Evolutionary conservation across 2,329 filamentous ascomycete genomes (phyloP), one percentile per base, ranked within the genome.

Genomic region (Colletotrichum sp.): DNA sequence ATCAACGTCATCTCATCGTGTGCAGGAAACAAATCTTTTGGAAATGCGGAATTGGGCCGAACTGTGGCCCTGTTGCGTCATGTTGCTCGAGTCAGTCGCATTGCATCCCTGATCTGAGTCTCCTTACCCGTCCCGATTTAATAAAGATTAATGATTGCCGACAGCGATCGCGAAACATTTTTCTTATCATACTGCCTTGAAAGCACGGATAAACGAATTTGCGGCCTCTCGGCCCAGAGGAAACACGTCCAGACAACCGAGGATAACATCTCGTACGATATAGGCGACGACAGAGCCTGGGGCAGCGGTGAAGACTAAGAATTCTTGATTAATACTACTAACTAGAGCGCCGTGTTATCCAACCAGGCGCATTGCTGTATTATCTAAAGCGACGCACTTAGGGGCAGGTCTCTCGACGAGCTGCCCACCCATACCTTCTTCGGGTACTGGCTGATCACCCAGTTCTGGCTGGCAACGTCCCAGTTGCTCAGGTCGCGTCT

Each of bases 401-500:
- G 84, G 2, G 87, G 87, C 81, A 92, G 81, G 79, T 92, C 87
- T 66, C 90, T 85, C 72, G 90, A 92, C 80, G 89, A 91, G 78
- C 87, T 85, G 4, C 90, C 90, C 9, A 92, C 89, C 77, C 83
- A 90, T 15, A 90, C 87, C 71, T 83, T 91, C 87, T 92, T 92
- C 72, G 86, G 81, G 63, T 84, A 80, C 22, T 85, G 79, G 10
- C 85, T 88, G n/a, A 92, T 80, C 62, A 95, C 90, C 96, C 96
- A 99, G 87, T 98, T 93, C 88, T 98, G 96, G n/a, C 86, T 83
- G 2, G 82, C 88, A 1, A 91, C 87, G 79, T 98, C 95, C 96
- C 96, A 98, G 86, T 96, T 97, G 83, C 93, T 95, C 72, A 98
- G 79, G 81, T 98, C 96, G 72, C 95, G 92, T 52, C 96, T 90